A percentile compares a stretch with the other conserved stretches of the same genome.
phyloP scores from a whole-genome alignment of 352 stramenopile species.

The Hyaloperonospora arabidopsidis region DNA sequence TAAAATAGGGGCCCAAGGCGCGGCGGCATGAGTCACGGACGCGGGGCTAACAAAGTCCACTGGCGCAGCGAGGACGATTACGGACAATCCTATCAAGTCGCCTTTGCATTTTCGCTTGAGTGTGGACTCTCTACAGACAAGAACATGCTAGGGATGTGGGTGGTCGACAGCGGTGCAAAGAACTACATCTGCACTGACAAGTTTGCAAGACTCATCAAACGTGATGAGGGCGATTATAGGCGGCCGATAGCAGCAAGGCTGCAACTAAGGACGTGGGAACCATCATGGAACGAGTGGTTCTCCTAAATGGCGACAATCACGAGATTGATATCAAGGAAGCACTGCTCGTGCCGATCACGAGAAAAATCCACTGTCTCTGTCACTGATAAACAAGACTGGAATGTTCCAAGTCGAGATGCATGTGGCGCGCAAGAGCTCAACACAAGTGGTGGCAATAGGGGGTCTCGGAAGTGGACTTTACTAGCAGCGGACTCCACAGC shows the following conservation, averaged over 20 bases:
- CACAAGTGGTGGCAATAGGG: slow-evolving; percentile 10
- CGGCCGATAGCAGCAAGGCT: background rate
- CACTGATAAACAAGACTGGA: background rate
- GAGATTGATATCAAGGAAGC: slow-evolving; percentile 12
- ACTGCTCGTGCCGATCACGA: slow-evolving; percentile 9
- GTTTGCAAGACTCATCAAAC: background rate
- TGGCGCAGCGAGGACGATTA: background rate
- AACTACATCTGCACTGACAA: slow-evolving; percentile 6
- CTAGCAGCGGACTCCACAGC: slow-evolving; percentile 3
- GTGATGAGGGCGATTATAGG: background rate
- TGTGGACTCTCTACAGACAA: background rate
- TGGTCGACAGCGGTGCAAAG: slow-evolving; percentile 3
- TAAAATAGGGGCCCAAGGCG: slow-evolving; percentile 2
- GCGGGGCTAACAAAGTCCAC: slow-evolving; percentile 9
- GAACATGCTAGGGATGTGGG: slow-evolving; percentile 4
- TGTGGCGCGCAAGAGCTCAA: slow-evolving; percentile 10
- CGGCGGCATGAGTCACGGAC: slow-evolving; percentile 1
- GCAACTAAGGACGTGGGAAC: background rate
- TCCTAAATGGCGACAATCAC: slow-evolving; percentile 4
- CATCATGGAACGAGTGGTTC: background rate
- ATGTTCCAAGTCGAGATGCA: slow-evolving; percentile 15
- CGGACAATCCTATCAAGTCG: background rate
- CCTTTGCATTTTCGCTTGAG: slow-evolving; percentile 16
- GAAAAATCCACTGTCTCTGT: slow-evolving; percentile 8
- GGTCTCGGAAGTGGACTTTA: slow-evolving; percentile 12